These are phyloP conservation scores for Aspergillus alliaceus DNA, from an alignment of 2,329 filamentous ascomycete species.

Conservation along the genomic window DNA sequence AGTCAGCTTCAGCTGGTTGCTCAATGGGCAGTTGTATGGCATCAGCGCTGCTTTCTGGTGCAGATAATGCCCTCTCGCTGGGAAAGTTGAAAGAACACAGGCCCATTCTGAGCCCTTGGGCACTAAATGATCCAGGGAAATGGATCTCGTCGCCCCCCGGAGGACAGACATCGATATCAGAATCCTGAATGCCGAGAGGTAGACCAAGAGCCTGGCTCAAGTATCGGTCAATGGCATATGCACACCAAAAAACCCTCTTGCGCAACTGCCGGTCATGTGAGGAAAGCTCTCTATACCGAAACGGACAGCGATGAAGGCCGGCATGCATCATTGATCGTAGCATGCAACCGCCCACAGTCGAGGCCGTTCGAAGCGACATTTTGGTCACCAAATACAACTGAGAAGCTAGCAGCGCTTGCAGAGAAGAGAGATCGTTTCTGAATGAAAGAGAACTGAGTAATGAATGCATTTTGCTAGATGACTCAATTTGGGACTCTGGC, in stretches of 20 bases:
- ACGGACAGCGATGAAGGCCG: constrained; percentile 54
- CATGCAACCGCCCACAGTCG: constrained; percentile 50
- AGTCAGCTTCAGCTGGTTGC: background rate
- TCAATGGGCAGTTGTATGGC: background rate
- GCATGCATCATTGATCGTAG: constrained; percentile 51
- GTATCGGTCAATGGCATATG: constrained; percentile 44
- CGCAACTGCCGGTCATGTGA: constrained; percentile 41
- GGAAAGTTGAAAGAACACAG: background rate
- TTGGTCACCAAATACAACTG: constrained; percentile 51
- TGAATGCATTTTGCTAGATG: constrained; percentile 38
- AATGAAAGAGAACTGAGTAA: constrained; percentile 40
- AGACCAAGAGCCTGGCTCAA: constrained; percentile 41
- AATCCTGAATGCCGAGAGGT: constrained; percentile 43
- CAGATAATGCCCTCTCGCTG: background rate
- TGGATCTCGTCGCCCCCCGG: constrained; percentile 44
- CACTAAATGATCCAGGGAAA: constrained; percentile 24
- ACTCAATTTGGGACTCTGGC: constrained; percentile 37
- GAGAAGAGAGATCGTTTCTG: constrained; percentile 46
- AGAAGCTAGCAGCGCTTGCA: constrained; percentile 51
- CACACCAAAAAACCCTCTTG: constrained; percentile 45
- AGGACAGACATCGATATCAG: constrained; percentile 48
- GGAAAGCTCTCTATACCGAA: constrained; percentile 50
- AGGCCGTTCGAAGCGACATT: constrained; percentile 52
- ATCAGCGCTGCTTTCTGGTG: background rate
- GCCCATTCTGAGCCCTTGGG: background rate